Base-by-base conservation (phyloP, 345 rosid genomes). In the Camelina laxa region DNA sequence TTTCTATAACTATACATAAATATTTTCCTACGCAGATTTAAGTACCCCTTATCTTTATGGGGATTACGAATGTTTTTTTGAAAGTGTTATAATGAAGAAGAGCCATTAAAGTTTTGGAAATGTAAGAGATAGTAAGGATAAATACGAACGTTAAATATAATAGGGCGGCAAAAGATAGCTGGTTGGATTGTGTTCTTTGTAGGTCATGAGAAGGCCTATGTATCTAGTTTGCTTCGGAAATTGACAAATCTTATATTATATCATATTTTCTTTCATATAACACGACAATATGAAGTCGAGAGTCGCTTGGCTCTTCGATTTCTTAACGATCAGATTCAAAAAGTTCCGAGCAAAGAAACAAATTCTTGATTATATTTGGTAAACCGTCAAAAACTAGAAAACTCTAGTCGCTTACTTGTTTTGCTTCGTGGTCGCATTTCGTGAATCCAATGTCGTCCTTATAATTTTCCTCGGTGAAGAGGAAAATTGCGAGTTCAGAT, bases 121-220 rank as follows among this genome's bases (percentile, higher is more conserved):
- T 72, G 81, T 51, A 77, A 78, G 73, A 72, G 68, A 59, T 75
- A 57, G 67, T 57, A 77, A 77, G 76, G 76, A 77, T 78, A 78
- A 78, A 72, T 60, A 78, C 41, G 64, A 51, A 70, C 44, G 73
- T 65, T 65, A 65, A 71, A 71, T 65, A 70, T 38, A 57, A 41
- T 65, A 77, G 77, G 77, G 81, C 81, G 81, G 81, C 81, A 78
- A 67, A 78, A 72, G 42, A 72, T 65, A 72, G 77, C 81, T 66
- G 81, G 77, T 78, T 78, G 81, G 81, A 67, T 72, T 78, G 73
- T 72, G 73, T 60, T 72, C 30, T 78, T 77, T 71, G 72, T 77
- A 77, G 76, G 77, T 72, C 42, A 65, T 77, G 75, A 71, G 72
- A 30, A 77, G 71, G 71, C 69, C 80, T 69, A 62, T 62, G 47